Percentiles rank a stretch among this genome's conserved stretches.
Conservation (phyloP, 2,329 filamentous ascomycete species). For the Calonectria fujianensis region DNA sequence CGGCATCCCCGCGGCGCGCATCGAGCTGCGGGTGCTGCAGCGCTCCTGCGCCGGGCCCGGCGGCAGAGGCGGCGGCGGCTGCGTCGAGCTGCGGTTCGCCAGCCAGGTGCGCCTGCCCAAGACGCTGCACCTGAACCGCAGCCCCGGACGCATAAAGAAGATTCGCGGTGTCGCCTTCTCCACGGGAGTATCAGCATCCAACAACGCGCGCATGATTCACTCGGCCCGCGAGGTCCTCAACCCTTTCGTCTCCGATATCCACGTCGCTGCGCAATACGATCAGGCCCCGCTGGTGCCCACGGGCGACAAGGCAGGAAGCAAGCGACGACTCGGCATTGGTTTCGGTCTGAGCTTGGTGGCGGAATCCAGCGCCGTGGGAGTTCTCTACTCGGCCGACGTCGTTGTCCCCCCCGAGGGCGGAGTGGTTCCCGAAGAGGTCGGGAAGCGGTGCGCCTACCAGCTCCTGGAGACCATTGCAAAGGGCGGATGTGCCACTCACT, state of each 20-base stretch:
- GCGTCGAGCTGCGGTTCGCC: constrained; percentile 95
- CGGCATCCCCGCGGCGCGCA: constrained; percentile 85
- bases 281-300: constrained; percentile 74
- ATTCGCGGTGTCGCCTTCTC: constrained; percentile 96
- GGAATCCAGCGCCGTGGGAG: constrained; percentile 87
- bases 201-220: constrained; percentile 97
- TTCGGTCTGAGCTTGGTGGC: constrained; percentile 95
- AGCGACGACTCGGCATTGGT: constrained; percentile 86
- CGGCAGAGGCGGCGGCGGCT: constrained; percentile 88
- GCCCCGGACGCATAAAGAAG: constrained; percentile 88
- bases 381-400: constrained; percentile 91
- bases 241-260: constrained; percentile 88
- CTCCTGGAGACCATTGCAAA: constrained; percentile 87
- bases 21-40: constrained; percentile 89
- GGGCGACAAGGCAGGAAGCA: constrained; percentile 73
- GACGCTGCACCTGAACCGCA: constrained; percentile 90
- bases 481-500: constrained; percentile 86
- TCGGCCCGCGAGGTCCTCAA: constrained; percentile 91
- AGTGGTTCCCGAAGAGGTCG: constrained; percentile 91
- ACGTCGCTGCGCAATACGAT: constrained; percentile 89
- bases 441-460: constrained; percentile 90
- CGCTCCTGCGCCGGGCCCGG: constrained; percentile 85
- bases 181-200: constrained; percentile 91
- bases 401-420: constrained; percentile 85
- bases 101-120: constrained; percentile 95